Evolutionary conservation across 2,329 filamentous ascomycete genomes (phyloP), one percentile per base, ranked within the genome.

Genomic region (Talaromyces funiculosus): DNA sequence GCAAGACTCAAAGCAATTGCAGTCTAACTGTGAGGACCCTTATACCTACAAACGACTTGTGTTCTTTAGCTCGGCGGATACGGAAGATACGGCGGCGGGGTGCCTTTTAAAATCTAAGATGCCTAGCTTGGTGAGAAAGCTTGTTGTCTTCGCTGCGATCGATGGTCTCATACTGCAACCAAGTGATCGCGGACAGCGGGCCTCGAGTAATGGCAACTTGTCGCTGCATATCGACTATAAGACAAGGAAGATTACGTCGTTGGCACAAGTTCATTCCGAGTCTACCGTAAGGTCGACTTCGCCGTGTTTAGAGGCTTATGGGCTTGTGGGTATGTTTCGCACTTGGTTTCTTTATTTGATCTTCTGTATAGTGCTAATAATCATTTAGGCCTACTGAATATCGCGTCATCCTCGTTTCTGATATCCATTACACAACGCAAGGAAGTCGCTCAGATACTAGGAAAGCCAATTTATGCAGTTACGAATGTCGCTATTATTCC

Each of bases 401-500:
- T 97, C 62, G 90, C 92, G 22, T 89, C 86, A 38, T 84, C 87
- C 29, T 90, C 86, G 64, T 97, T 93, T 74, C 83, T 99, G 6
- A 84, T 99, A 61, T 88, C 90, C 10, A 95, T 99, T 68, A 92
- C 88, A 22, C 85, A 86, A 61, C 89, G 93, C 51, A 85, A 95
- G 69, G 90, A 96, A 73, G 92, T 97, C 54, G 94, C 94, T 3
- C 88, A 92, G 65, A 86, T 97, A 54, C 86, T 87, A 65, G 91
- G 90, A 5, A 87, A 84, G 59, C 88, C 92, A 0, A 80, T 97
- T 59, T 99, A 95, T 73, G 87, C 91, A 40, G 85, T 97, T 62
- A 94, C 89, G 45, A 90, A 95, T 67, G 90, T 97, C 33, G 88
- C 91, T 6, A 79, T 97, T n/a, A 96, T 96, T 5, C 94, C 94